These are phyloP conservation scores for Starmerella vitae DNA, from an alignment of 805 yeast species.

Conservation along the genomic window DNA sequence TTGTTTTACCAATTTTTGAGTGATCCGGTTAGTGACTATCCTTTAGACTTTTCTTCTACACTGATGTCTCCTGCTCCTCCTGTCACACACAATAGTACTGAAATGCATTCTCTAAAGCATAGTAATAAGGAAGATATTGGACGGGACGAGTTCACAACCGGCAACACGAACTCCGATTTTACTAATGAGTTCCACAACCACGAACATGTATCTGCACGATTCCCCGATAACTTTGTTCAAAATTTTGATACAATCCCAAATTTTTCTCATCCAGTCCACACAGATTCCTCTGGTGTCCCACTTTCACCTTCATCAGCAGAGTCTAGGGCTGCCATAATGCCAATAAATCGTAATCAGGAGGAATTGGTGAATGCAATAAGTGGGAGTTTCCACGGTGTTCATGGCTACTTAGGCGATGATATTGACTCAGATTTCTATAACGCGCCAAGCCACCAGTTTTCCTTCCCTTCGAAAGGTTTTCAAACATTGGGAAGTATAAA, in stretches of 20 bases:
- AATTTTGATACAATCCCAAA: constrained; percentile 2
- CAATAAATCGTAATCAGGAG: not conserved
- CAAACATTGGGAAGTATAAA: no score
- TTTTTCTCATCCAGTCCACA: constrained; percentile 2
- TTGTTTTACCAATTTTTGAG: constrained; percentile 13
- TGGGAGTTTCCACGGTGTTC: no score
- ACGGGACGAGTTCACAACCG: no score
- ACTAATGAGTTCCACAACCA: no score
- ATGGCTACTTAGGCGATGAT: no score
- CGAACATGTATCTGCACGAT: no score
- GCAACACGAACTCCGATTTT: no score
- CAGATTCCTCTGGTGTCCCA: constrained; percentile 9
- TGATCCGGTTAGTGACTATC: constrained; percentile 13
- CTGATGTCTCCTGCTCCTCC: constrained; percentile 10
- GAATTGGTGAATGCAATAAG: no score
- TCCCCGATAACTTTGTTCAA: constrained; percentile 4
- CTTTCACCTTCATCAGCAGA: constrained; percentile 12
- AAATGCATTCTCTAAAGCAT: not conserved
- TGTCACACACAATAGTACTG: constrained; percentile 1
- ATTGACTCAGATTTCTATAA: no score
- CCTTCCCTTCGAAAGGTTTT: no score
- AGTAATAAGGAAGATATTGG: no score
- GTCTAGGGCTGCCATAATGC: not conserved
- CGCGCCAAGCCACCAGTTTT: no score
- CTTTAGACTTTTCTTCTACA: constrained; percentile 11